Evolutionary conservation across 345 rosid genomes (phyloP), one percentile per base, ranked within the genome.

Genomic region (Syzygium aqueum): DNA sequence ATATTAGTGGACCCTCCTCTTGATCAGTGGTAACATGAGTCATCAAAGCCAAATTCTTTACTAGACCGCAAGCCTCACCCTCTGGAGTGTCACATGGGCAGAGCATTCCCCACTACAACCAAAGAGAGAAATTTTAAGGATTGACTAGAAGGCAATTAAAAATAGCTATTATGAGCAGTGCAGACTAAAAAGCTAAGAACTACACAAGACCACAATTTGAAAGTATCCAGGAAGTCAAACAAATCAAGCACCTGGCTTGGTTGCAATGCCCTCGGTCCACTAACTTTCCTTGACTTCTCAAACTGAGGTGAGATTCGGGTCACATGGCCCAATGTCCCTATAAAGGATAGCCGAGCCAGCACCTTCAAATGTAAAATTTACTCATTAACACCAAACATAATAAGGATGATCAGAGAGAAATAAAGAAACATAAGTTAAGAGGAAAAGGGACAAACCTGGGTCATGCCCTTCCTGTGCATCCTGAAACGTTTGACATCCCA

Each of bases 51-150:
- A 97, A 93, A 91, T 97, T 97, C 92, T 97, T 97, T 86, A 97
- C 99, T 89, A 97, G 92, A 61, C 99, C 99, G 90, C 99, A 97
- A 50, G 99, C 90, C 92, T 96, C 99, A 11, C 99, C 99, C 92
- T 97, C 99, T 11, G 99, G 99, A 85, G 99, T 97, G 93, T 97
- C 99, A 91, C 98, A 96, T 54, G 99, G 99, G 92, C 99, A 96
- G 88, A 97, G 98, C 99, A 97, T 97, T 28, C 99, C 99, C 99
- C 99, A 97, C 99, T 97, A 61, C 25, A 87, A 85, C 67, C 59
- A 86, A 80, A 51, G 33, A 80, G 37, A 54, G n/a, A 37, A 14
- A 27, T 27, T 63, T 40, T 50, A 43, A 57, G 6, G 37, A 28
- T 14, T 80, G 57, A 30, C 33, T 54, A 30, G n/a, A 52, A 83